Percentiles rank a stretch among this genome's conserved stretches.
phyloP scores from a whole-genome alignment of 2,329 filamentous ascomycete species.

The Stromatinia cepivora region DNA sequence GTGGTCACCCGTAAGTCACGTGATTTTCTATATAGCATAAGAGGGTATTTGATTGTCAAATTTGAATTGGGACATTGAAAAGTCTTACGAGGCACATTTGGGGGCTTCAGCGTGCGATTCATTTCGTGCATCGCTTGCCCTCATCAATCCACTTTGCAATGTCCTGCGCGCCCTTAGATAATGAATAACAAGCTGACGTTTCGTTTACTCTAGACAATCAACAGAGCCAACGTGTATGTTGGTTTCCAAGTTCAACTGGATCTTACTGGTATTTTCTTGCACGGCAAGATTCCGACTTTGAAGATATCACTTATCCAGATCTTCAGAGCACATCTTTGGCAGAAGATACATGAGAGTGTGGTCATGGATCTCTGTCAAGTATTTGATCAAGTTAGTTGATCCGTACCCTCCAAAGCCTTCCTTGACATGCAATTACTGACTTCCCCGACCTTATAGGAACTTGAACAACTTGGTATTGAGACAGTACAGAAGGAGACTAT shows the following conservation, averaged over 20 bases:
- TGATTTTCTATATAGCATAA: constrained; percentile 41
- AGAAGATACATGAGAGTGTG: constrained; percentile 98
- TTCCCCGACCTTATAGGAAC: constrained; percentile 50
- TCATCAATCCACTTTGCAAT: background rate
- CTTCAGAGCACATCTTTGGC: constrained; percentile 99
- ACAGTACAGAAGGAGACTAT: constrained; percentile 99
- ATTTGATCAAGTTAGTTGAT: constrained; percentile 69
- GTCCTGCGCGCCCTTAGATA: background rate
- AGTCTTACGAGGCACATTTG: background rate
- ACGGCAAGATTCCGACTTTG: constrained; percentile 96
- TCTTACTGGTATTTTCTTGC: constrained; percentile 96
- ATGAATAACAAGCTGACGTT: constrained; percentile 4
- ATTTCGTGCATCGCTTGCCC: too few relatives aligned
- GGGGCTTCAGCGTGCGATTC: too few relatives aligned
- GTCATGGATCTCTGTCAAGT: constrained; percentile 99
- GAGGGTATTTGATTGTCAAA: background rate
- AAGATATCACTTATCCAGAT: constrained; percentile 99
- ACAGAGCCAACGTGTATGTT: constrained; percentile 95
- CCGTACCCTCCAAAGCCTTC: background rate
- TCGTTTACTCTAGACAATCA: constrained; percentile 65
- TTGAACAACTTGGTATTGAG: constrained; percentile 94
- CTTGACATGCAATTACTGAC: background rate
- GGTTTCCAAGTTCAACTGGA: constrained; percentile 99
- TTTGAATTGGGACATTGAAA: background rate
- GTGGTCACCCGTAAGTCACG: constrained; percentile 94